Evolutionary conservation across 345 rosid genomes (phyloP), one percentile per base, ranked within the genome.

Genomic region (Erucastrum elatum): DNA sequence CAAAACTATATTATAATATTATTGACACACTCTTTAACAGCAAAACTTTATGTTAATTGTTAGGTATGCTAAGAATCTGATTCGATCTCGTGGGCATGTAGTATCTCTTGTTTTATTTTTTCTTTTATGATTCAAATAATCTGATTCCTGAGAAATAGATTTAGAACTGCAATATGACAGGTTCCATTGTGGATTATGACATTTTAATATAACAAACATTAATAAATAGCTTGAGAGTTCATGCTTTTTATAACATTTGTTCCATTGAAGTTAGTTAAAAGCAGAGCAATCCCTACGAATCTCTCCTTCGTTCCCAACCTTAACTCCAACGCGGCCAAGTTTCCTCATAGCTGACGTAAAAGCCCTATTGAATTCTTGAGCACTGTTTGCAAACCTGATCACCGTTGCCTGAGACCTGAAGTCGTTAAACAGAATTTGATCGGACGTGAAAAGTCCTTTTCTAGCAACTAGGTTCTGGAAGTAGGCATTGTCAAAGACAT

Each of bases 391-490:
- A 8, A 95, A 91, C 75, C 84, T 85, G 1, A 4, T 31, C 15
- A 93, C 97, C 0, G 88, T 90, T 1, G 86, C 25, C 75, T 79
- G 84, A 5, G 99, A 85, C 12, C 84, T 81, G 0, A 85, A 4
- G 64, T 89, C 84, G 16, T 76, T 81, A 60, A 88, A 90, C 16
- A 93, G 83, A 39, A 85, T 85, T 72, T 92, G 75, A 66, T 94
- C 97, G 0, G 99, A 90, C 2, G 91, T 80, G 68, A 95, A 82
- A 80, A 93, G 29, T 5, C 99, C 99, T 77, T 86, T 93, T 25
- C 91, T 81, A n/a, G 72, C 74, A 44, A 90, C 93, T 3, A 95
- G 84, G 75, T 93, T 90, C 76, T 91, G 86, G 83, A 70, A 95
- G 65, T 89, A 95, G 21, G 29, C 58, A 73, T 91, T 95, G 85